phyloP scores from a whole-genome alignment of 306 rosid species.

The Lablab purpureus region DNA sequence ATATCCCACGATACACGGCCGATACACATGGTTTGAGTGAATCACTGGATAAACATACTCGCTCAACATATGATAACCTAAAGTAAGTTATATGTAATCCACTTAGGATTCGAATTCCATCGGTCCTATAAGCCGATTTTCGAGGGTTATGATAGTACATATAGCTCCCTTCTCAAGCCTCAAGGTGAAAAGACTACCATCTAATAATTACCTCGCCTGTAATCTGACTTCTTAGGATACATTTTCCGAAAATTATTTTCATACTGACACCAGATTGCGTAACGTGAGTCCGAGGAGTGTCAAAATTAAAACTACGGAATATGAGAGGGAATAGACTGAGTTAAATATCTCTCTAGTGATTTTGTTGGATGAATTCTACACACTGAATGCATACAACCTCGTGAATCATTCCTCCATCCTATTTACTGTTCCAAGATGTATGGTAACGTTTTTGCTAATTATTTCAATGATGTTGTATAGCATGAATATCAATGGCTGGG shows the following conservation, averaged over 20 bases:
- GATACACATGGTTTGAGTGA: too few relatives aligned
- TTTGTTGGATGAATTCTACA: background rate
- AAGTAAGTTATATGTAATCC: too few relatives aligned
- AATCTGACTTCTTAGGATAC: too few relatives aligned
- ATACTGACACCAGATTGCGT: background rate
- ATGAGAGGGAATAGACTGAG: background rate
- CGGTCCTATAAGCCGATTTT: too few relatives aligned
- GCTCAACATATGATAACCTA: too few relatives aligned
- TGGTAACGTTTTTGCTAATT: constrained; percentile 35
- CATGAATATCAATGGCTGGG: constrained; percentile 81
- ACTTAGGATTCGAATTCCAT: too few relatives aligned
- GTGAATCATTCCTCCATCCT: constrained; percentile 1
- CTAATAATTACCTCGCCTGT: too few relatives aligned
- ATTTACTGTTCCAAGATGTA: background rate
- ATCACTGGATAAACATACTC: too few relatives aligned
- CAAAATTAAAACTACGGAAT: background rate
- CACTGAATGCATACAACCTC: background rate
- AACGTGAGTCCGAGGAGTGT: background rate
- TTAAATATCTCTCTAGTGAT: background rate
- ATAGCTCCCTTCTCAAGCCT: too few relatives aligned
- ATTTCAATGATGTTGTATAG: constrained; percentile 54
- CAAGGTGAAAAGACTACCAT: too few relatives aligned
- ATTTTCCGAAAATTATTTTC: background rate
- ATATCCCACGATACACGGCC: too few relatives aligned
- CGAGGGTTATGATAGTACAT: too few relatives aligned